Evolutionary conservation across 2,329 filamentous ascomycete species (phyloP).

Genomic region (Lithohypha guttulata): DNA sequence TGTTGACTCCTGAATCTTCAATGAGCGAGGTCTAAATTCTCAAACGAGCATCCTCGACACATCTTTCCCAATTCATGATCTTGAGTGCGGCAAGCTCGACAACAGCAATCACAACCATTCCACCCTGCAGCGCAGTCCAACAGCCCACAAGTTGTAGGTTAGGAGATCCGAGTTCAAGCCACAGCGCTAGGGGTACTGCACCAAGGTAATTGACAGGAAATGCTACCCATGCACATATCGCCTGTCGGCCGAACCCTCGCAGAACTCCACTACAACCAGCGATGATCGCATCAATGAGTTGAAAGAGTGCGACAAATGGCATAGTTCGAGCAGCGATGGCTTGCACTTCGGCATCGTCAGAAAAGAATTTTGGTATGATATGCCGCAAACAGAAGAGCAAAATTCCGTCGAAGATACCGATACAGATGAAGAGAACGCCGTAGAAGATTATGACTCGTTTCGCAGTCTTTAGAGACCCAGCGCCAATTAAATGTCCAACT

Average conservation of each 20-base stretch:
- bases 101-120: constrained; percentile 2
- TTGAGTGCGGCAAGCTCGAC: constrained; percentile 7
- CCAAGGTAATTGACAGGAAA: constrained; percentile 65
- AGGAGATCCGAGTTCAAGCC: constrained; percentile 11
- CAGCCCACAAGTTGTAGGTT: constrained; percentile 9
- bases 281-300: constrained; percentile 64
- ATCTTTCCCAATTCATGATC: constrained; percentile 12
- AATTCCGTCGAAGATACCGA: constrained; percentile 59
- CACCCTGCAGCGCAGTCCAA: constrained; percentile 11
- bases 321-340: constrained; percentile 51
- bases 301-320: constrained; percentile 65
- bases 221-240: constrained; percentile 69
- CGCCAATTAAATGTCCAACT: constrained; percentile 72
- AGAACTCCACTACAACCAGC: constrained; percentile 64
- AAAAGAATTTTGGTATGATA: constrained; percentile 58
- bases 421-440: constrained; percentile 46
- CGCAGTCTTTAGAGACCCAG: constrained; percentile 60
- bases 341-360: constrained; percentile 51
- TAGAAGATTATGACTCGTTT: constrained; percentile 41
- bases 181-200: constrained; percentile 26
- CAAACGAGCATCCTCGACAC: constrained; percentile 11
- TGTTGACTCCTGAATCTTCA: no score
- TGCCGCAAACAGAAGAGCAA: constrained; percentile 52
- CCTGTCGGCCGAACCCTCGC: constrained; percentile 65
- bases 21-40: constrained; percentile 2